phyloP scores from a whole-genome alignment of 352 stramenopile genomes.

The Globisporangium polare region DNA sequence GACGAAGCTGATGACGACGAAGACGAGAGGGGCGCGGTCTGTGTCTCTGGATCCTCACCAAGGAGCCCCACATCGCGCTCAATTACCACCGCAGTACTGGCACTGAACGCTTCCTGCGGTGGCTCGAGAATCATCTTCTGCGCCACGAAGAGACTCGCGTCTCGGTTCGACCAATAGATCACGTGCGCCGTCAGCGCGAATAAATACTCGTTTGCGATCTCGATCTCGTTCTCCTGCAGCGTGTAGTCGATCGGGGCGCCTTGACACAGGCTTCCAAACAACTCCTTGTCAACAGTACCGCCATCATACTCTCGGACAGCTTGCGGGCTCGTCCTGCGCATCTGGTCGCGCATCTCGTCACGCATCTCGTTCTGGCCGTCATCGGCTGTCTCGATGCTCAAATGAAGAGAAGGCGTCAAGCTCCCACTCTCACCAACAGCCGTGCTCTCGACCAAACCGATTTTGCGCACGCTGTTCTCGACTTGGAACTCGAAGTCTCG shows the following conservation, averaged over 20 bases:
- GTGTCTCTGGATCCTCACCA: conserved; percentile 7
- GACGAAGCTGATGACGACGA: conserved; percentile 11
- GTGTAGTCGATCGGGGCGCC: conserved; percentile 83
- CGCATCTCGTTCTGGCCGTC: conserved; percentile 3
- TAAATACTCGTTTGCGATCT: conserved; percentile 93
- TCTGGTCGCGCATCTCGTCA: conserved; percentile 1
- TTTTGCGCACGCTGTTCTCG: conserved; percentile 54
- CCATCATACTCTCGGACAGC: conserved; percentile 27
- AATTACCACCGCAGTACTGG: not conserved
- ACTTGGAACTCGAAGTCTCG: conserved; percentile 76
- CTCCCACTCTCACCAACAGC: not conserved
- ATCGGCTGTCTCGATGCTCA: conserved; percentile 14
- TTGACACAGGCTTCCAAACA: conserved; percentile 67
- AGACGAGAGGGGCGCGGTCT: conserved; percentile 16
- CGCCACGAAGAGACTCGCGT: conserved; percentile 90
- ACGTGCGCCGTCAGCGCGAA: conserved; percentile 90
- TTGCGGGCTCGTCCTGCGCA: conserved; percentile 10
- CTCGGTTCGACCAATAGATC: conserved; percentile 91
- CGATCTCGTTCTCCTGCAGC: conserved; percentile 93
- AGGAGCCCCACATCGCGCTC: not conserved
- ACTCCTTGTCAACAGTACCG: conserved; percentile 32
- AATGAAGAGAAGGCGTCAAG: not conserved
- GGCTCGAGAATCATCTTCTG: conserved; percentile 84
- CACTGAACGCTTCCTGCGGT: conserved; percentile 24
- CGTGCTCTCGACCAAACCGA: conserved; percentile 65